Evolutionary conservation across 2,329 filamentous ascomycete genomes (phyloP).

Genomic region (Diaporthe sp.): DNA sequence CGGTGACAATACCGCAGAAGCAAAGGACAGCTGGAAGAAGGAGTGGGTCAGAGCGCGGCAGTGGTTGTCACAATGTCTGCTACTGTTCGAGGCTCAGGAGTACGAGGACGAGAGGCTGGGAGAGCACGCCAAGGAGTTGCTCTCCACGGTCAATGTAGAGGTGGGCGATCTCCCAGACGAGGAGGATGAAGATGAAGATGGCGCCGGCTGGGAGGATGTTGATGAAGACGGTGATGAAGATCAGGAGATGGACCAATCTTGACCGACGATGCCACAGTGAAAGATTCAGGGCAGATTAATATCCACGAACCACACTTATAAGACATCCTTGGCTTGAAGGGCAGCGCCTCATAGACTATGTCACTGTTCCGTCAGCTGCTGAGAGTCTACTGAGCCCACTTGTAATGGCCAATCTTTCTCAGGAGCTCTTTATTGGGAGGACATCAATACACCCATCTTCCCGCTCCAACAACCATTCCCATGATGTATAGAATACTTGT

Average conservation of each 20-base stretch:
- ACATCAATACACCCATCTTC: background rate
- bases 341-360: background rate
- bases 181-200: constrained; percentile 67
- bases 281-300: background rate
- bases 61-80: constrained; percentile 86
- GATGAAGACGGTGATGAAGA: constrained; percentile 64
- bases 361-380: background rate
- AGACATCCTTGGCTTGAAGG: background rate
- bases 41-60: constrained; percentile 82
- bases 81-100: constrained; percentile 82
- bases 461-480: background rate
- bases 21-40: constrained; percentile 66
- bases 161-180: constrained; percentile 70
- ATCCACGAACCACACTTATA: background rate
- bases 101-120: constrained; percentile 88
- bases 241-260: constrained; percentile 66
- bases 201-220: constrained; percentile 60
- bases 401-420: background rate
- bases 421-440: background rate
- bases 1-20: constrained; percentile 51
- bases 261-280: background rate
- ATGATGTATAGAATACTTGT: background rate
- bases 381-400: background rate
- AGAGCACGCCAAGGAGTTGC: constrained; percentile 81
- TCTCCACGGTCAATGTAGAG: constrained; percentile 73